Evolutionary conservation across 1,284 basidiomycete genomes (phyloP), one percentile per base, ranked within the genome.

Genomic region (Heterobasidion annosum): DNA sequence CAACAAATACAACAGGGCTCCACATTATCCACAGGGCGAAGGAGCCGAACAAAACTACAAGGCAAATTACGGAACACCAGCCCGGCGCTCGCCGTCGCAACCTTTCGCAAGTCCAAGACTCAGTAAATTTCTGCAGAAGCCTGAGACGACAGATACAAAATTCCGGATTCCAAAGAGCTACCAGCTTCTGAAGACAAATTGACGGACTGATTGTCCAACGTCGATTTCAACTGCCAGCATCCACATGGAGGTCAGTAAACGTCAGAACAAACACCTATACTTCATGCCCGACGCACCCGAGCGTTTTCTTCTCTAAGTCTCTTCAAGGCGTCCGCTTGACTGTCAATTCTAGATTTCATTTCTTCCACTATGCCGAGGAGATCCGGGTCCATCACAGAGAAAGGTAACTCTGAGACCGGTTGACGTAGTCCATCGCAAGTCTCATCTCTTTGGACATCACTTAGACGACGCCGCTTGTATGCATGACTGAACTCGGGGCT

Each of bases 321-420:
- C 8, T 40, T 12, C 33, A 40, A 43, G 9, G 50, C 37, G 5
- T 42, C 35, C 34, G 9, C n/a, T n/a, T 51, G 37, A 13, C 25
- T 18, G 45, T 48, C 34, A 7, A 32, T 25, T 25, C 16, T 45
- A 19, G 25, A 33, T 32, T 18, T 56, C 47, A 18, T 45, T 16
- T 54, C 48, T 18, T 48, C 48, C 13, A 53, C 47, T 19, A 51
- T 42, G 2, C 56, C 54, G 61, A 59, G 49, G 48, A 52, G 48
- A 54, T 58, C 50, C 64, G 57, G 43, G 56, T 25, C 45, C 1
- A 57, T 57, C 15, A n/a, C 16, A 40, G 37, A n/a, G 37, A 40
- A 10, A 40, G 37, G 37, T 5, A 25, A 25, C 3, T 40, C n/a
- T 40, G n/a, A 40, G 37, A 10, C 37, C 2, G 37, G 12, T n/a